Evolutionary conservation across 345 rosid genomes (phyloP), one percentile per base, ranked within the genome.

Genomic region (Noccaea bulbosa): DNA sequence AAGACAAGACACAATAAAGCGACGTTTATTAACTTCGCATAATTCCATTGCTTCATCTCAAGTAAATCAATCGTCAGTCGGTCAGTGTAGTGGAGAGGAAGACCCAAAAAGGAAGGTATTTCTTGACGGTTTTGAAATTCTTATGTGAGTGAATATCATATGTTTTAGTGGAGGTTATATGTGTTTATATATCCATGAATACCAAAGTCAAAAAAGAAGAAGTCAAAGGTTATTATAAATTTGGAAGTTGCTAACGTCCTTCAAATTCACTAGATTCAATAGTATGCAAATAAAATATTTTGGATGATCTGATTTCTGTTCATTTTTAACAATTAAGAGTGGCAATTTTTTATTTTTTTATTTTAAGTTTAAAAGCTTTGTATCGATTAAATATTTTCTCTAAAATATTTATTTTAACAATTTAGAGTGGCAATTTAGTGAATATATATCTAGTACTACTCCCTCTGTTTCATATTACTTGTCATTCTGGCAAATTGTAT

Each of bases 1-100:
- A 46, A 33, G 32, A 63, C 33, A 44, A 47, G 5, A 17, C 46
- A 33, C 43, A 62, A 3, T 14, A 46, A 16, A 10, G 44, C 10
- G 14, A 34, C 6, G 1, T 41, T 63, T 32, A 33, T 33, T 0
- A 47, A 63, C 16, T 33, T 33, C 16, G 11, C 30, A 34, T 63
- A n/a, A 43, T 0, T 60, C 22, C 22, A 41, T 20, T 60, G 45
- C 15, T 45, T 62, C 67, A 45, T 62, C 52, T 58, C 30, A 27
- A 27, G 30, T 1, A 27, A 27, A 27, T 27, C 30, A 27, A 27
- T 20, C 22, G 22, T 27, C 30, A 27, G 30, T 2, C 2, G 2
- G 22, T 27, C 30, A 27, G 30, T 2, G 3, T 27, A 27, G 30
- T 27, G 30, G 46, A 8, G 16, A 43, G 11, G 17, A 17, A 47